Percentiles rank a stretch among this genome's conserved stretches.
phyloP scores from a whole-genome alignment of 129 eudicot genomes.

The Escallonia herrerae region DNA sequence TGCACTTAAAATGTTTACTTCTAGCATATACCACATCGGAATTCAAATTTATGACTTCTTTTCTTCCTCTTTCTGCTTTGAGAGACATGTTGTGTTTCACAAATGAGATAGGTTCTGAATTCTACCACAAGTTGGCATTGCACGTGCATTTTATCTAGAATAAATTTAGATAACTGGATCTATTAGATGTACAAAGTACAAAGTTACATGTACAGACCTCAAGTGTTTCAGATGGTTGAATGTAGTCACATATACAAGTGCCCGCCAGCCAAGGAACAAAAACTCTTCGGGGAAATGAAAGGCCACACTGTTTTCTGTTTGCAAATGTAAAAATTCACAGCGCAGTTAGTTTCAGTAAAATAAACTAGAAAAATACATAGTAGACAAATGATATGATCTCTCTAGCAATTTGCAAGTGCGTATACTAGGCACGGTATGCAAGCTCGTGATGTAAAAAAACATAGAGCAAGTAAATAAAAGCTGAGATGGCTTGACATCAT shows the following conservation, averaged over 20 bases:
- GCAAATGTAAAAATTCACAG: slow-evolving; percentile 7
- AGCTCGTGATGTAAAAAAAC: too few species aligned
- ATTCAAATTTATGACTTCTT: too few species aligned
- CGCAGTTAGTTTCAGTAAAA: slow-evolving; percentile 1
- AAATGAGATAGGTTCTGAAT: too few species aligned
- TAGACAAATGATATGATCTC: neutral
- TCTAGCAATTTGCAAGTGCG: too few species aligned
- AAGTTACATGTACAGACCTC: slow-evolving; percentile 49
- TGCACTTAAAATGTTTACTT: too few species aligned
- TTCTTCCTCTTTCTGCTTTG: too few species aligned
- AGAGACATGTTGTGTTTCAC: too few species aligned
- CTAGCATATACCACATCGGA: too few species aligned
- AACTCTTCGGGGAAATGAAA: slow-evolving; percentile 82
- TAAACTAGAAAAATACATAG: neutral
- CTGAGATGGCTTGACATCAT: too few species aligned
- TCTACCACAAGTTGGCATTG: too few species aligned
- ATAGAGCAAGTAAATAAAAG: too few species aligned
- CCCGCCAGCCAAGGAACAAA: slow-evolving; percentile 90
- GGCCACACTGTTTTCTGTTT: slow-evolving; percentile 55
- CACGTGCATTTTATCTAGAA: too few species aligned
- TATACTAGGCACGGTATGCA: neutral
- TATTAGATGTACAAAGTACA: neutral
- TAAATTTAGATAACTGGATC: slow-evolving; percentile 5
- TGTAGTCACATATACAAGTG: slow-evolving; percentile 74
- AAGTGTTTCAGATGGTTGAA: slow-evolving; percentile 77